These are phyloP conservation scores for Saturnispora besseyi DNA, from an alignment of 805 yeast species.

Conservation along the genomic window DNA sequence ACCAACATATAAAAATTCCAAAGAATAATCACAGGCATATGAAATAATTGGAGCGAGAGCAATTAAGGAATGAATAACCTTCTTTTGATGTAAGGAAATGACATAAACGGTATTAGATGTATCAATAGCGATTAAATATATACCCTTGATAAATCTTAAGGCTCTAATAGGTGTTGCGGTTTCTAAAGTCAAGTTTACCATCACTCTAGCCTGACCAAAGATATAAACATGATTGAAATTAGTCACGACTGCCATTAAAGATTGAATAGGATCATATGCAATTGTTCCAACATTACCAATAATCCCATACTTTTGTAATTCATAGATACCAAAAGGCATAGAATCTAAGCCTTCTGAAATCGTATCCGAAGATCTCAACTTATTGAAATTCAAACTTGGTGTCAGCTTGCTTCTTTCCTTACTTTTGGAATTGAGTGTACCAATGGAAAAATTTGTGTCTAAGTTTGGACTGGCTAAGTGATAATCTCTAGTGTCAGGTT, in stretches of 20 bases:
- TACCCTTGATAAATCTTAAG: constrained; percentile 66
- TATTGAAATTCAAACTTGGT: constrained; percentile 10
- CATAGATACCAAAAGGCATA: constrained; percentile 23
- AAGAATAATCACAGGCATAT: constrained; percentile 70
- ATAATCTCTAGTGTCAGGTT: constrained; percentile 14
- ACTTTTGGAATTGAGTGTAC: neutral
- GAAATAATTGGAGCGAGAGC: constrained; percentile 62
- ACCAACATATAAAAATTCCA: constrained; percentile 84
- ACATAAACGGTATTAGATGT: constrained; percentile 52
- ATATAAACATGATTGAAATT: constrained; percentile 62
- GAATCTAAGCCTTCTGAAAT: constrained; percentile 27
- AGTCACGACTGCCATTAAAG: constrained; percentile 75
- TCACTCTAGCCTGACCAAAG: constrained; percentile 77
- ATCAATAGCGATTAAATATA: constrained; percentile 70
- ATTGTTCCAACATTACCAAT: constrained; percentile 55
- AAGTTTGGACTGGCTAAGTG: constrained; percentile 15
- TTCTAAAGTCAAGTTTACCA: constrained; percentile 50
- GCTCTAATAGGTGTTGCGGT: constrained; percentile 42
- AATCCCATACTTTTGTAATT: constrained; percentile 42
- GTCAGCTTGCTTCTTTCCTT: constrained; percentile 1
- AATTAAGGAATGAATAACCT: constrained; percentile 48
- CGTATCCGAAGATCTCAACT: constrained; percentile 15
- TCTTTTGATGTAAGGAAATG: constrained; percentile 58
- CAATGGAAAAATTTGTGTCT: constrained; percentile 4
- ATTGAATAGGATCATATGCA: constrained; percentile 84